These are phyloP conservation scores for Grosmannia clavigera DNA, from an alignment of 2,329 filamentous ascomycete species.

Conservation along the genomic window DNA sequence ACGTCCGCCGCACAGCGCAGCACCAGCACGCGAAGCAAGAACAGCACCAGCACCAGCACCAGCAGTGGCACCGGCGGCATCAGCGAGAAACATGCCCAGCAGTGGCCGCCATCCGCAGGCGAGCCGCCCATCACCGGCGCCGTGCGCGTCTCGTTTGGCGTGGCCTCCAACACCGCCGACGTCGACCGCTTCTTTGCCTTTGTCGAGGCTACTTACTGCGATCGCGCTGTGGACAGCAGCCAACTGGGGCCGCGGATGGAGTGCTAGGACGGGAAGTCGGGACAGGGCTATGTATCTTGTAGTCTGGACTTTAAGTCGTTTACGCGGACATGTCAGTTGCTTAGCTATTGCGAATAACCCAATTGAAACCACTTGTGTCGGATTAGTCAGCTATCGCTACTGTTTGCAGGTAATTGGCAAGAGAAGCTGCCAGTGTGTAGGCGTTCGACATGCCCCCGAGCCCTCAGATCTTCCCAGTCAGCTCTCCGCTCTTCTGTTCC, in stretches of 20 bases:
- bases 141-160: constrained; percentile 26
- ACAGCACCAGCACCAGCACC: not conserved
- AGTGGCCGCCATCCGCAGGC: not conserved
- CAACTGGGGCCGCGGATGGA: constrained; percentile 6
- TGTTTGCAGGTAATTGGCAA: too few relatives aligned
- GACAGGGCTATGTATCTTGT: too few relatives aligned
- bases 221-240: constrained; percentile 14
- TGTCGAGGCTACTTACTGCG: constrained; percentile 19
- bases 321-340: too few relatives aligned
- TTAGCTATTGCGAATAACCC: too few relatives aligned
- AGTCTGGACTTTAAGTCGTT: too few relatives aligned
- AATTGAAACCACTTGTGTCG: not conserved
- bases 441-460: too few relatives aligned
- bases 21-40: not conserved
- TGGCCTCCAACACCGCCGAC: constrained; percentile 22
- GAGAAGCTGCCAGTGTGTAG: too few relatives aligned
- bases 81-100: not conserved
- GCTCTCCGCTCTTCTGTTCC: not conserved
- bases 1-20: not conserved
- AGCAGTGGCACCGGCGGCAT: not conserved
- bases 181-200: constrained; percentile 25
- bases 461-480: too few relatives aligned
- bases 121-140: constrained; percentile 17
- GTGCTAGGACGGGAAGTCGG: constrained; percentile 1
- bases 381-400: not conserved